These are phyloP conservation scores for Hanseniaspora lindneri DNA, from an alignment of 805 yeast species.

Conservation along the genomic window DNA sequence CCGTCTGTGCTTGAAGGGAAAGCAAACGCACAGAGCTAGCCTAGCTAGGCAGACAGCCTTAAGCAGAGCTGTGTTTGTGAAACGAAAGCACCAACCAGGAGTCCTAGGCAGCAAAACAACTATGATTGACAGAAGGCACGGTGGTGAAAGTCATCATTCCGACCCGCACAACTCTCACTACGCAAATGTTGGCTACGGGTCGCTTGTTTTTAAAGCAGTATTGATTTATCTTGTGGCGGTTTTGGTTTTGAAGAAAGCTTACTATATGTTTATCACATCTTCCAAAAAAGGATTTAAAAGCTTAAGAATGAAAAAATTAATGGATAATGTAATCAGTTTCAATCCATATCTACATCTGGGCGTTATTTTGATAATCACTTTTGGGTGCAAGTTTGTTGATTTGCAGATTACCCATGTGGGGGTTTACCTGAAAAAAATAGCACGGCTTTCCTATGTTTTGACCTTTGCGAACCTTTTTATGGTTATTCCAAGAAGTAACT, in stretches of 20 bases:
- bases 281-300: slow-evolving; percentile 23
- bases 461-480: slow-evolving; percentile 47
- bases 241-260: slow-evolving; percentile 14
- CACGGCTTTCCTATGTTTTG: slow-evolving; percentile 48
- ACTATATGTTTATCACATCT: slow-evolving; percentile 20
- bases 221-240: slow-evolving; percentile 32
- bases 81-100: not conserved
- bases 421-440: slow-evolving; percentile 41
- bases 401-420: slow-evolving; percentile 28
- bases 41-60: not conserved
- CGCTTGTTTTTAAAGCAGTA: slow-evolving; percentile 36
- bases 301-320: slow-evolving; percentile 32
- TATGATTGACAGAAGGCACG: not conserved
- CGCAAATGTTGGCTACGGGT: slow-evolving; percentile 52
- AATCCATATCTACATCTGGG: slow-evolving; percentile 30
- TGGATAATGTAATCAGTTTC: slow-evolving; percentile 24
- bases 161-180: slow-evolving; percentile 33
- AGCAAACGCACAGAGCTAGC: no score
- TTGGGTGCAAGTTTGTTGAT: slow-evolving; percentile 25
- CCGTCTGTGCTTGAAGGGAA: not conserved
- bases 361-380: slow-evolving; percentile 27
- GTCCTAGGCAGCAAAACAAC: not conserved
- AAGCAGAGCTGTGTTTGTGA: not conserved
- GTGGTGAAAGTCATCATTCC: not conserved
- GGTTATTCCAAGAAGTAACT: slow-evolving; percentile 45